These are phyloP conservation scores for Tillandsia fasciculata DNA, from an alignment of 176 grass and related monocot genomes.

Conservation along the genomic window DNA sequence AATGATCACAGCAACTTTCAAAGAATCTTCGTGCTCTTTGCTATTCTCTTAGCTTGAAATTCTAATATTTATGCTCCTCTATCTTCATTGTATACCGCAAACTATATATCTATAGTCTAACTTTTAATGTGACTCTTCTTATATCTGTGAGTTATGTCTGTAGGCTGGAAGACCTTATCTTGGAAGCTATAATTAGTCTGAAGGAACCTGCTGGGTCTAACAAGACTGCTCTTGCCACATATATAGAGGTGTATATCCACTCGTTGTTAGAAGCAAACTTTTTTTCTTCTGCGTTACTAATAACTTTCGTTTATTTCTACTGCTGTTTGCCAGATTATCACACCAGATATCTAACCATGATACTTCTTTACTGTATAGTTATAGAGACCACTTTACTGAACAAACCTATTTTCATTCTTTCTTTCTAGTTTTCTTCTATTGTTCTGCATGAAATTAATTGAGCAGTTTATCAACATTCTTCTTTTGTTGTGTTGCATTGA, in stretches of 20 bases:
- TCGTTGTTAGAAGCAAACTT: neutral
- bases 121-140: neutral
- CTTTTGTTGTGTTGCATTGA: too few species aligned
- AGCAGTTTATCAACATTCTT: too few species aligned
- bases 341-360: too few species aligned
- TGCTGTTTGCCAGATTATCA: too few species aligned
- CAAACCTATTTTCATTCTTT: too few species aligned
- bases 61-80: neutral
- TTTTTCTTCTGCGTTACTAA: neutral
- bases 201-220: slow-evolving; percentile 60
- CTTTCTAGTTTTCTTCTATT: too few species aligned
- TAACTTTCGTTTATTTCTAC: neutral
- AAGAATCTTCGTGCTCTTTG: neutral
- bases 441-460: too few species aligned
- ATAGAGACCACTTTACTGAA: too few species aligned
- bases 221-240: slow-evolving; percentile 51
- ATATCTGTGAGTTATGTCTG: neutral
- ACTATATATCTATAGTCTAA: neutral
- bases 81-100: neutral
- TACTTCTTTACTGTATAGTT: too few species aligned
- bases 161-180: slow-evolving; percentile 74
- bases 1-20: too few species aligned
- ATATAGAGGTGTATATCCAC: slow-evolving; percentile 60
- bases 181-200: slow-evolving; percentile 70
- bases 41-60: neutral